Evolutionary conservation across 164 flowering plant genomes (phyloP), one percentile per base, ranked within the genome.

Genomic region (Tinospora cordifolia): DNA sequence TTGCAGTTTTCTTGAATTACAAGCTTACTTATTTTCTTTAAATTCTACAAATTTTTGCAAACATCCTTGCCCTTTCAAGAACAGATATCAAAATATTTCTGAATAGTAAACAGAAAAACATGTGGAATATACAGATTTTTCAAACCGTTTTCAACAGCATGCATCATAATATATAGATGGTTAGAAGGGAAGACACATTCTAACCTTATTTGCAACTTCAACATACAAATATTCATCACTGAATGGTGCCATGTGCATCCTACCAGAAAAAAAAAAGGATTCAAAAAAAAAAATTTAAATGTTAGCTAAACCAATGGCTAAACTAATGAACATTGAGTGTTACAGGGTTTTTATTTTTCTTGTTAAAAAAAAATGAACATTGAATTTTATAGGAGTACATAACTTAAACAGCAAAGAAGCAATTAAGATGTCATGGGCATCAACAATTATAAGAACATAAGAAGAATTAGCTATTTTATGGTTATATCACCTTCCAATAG

Each of bases 211-310:
- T 59, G 98, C 97, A 80, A 94, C 80, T 85, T 94, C 98, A 72
- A 92, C 85, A 80, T 70, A 94, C 40, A 94, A 76, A 80, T 84
- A 90, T 79, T 94, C 98, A 82, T 92, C 98, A 57, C 93, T 90
- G 87, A 94, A 94, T 79, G 97, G 99, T 25, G 99, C 99, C 97
- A 92, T 85, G 77, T 94, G 97, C 78, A 94, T 92, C 87, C 99
- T 94, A 72, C 78, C n/a, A n/a, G n/a, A n/a, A 77, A 26, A 25
- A 74, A 25, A 26, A 72, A 74, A 27, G 26, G 72, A 73, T 22
- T 54, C 14, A 65, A 69, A 11, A 41, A 34, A 47, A 30, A 4
- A n/a, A n/a, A n/a, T n/a, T n/a, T n/a, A n/a, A n/a, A n/a, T n/a
- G n/a, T n/a, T 78, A 24, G 2, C 4, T 30, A 78, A 62, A 60